phyloP scores from a whole-genome alignment of 495 filamentous ascomycete species.

The Aspergillus kassunensis region DNA sequence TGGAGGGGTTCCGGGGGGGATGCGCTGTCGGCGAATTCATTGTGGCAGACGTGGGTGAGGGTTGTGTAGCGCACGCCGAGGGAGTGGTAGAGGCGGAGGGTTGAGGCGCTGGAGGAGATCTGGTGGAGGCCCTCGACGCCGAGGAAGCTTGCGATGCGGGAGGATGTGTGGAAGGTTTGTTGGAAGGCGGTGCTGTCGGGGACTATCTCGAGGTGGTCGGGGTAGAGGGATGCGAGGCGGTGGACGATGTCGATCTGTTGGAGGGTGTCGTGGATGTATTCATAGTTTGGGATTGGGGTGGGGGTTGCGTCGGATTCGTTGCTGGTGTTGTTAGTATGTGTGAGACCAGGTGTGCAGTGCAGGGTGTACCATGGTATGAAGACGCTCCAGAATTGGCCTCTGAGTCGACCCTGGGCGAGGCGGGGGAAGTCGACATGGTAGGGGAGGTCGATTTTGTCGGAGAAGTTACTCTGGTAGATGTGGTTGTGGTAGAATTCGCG shows the following conservation, averaged over 20 bases:
- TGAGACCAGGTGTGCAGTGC: slow-evolving; percentile 66
- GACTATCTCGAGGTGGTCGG: background rate
- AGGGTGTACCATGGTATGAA: slow-evolving; percentile 69
- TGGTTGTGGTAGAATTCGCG: slow-evolving; percentile 66
- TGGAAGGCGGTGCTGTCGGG: slow-evolving; percentile 2
- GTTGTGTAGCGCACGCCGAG: slow-evolving; percentile 91
- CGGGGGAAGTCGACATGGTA: slow-evolving; percentile 82
- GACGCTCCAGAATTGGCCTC: slow-evolving; percentile 87
- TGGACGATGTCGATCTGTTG: slow-evolving; percentile 13
- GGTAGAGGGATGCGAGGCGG: slow-evolving; percentile 10
- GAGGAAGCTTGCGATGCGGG: slow-evolving; percentile 60
- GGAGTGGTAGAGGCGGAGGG: slow-evolving; percentile 66
- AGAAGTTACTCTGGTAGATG: slow-evolving; percentile 54
- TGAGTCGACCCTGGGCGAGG: slow-evolving; percentile 44
- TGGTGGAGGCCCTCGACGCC: slow-evolving; percentile 93
- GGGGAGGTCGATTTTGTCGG: slow-evolving; percentile 60
- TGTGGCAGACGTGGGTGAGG: slow-evolving; percentile 91
- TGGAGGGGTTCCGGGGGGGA: slow-evolving; percentile 37
- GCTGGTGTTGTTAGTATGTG: slow-evolving; percentile 49
- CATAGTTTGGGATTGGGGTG: background rate
- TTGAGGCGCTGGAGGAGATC: slow-evolving; percentile 80
- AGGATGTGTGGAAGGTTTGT: slow-evolving; percentile 3
- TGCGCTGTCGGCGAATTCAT: slow-evolving; percentile 82
- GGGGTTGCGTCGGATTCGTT: background rate
- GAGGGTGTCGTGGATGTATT: slow-evolving; percentile 10